Evolutionary conservation across 768 basidiomycete species (phyloP).

Genomic region (Phanerochaete sordida): DNA sequence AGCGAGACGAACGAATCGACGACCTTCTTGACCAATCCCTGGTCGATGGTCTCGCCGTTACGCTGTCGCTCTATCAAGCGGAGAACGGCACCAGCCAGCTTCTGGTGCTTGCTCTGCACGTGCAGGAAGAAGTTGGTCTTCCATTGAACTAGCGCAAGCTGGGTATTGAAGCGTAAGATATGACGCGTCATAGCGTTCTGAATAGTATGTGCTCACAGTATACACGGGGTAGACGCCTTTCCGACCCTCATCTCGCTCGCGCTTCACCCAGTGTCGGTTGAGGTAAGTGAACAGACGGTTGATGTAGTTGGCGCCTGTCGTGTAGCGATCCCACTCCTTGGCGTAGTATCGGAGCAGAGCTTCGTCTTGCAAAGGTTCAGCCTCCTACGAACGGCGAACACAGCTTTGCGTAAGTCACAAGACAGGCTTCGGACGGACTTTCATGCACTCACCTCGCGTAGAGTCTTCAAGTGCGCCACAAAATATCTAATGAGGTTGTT

Average conservation of each 20-base stretch:
- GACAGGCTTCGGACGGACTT: conserved; percentile 13
- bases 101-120: conserved; percentile 77
- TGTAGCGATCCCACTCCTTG: conserved; percentile 92
- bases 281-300: conserved; percentile 97
- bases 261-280: conserved; percentile 98
- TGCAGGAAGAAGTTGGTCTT: conserved; percentile 85
- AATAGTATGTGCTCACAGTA: conserved; percentile 58
- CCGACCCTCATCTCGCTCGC: conserved; percentile 95
- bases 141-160: conserved; percentile 97
- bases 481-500: conserved; percentile 93
- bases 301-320: conserved; percentile 95
- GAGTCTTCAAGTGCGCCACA: conserved; percentile 67
- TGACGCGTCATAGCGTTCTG: background rate
- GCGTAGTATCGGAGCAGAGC: conserved; percentile 89
- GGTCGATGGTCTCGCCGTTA: conserved; percentile 92
- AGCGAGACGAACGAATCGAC: conserved; percentile 94
- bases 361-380: conserved; percentile 81
- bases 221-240: conserved; percentile 95
- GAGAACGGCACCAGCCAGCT: conserved; percentile 84
- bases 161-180: background rate
- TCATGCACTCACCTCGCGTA: conserved; percentile 49
- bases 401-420: conserved; percentile 9
- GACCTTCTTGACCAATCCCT: conserved; percentile 89
- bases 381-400: conserved; percentile 43
- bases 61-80: conserved; percentile 90